A percentile compares a stretch with the other conserved stretches of the same genome.
Evolutionary conservation across 345 rosid genomes (phyloP).

Genomic region (Lumnitzera racemosa): DNA sequence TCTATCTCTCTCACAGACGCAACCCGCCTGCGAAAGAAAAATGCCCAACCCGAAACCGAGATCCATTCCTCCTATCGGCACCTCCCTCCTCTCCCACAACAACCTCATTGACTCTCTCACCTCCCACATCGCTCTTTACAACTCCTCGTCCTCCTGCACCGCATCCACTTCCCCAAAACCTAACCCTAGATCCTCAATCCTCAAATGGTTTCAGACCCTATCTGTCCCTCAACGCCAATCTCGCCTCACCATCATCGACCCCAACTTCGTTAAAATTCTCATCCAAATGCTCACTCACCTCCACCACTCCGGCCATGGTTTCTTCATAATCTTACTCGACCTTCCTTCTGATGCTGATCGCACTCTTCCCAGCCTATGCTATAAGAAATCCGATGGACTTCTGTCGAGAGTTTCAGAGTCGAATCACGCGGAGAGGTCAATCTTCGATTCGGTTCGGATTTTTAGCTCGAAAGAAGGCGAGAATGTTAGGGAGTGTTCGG

Average conservation of each 20-base stretch:
- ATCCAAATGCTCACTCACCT: conserved; percentile 68
- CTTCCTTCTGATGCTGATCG: conserved; percentile 47
- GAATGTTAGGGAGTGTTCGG: conserved; percentile 36
- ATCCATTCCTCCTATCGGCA: conserved; percentile 5
- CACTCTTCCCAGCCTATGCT: conserved; percentile 69
- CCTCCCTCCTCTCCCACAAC: conserved; percentile 41
- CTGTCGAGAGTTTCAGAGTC: conserved; percentile 61
- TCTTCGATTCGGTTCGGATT: conserved; percentile 55
- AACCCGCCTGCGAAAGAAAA: background rate
- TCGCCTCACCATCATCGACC: conserved; percentile 60
- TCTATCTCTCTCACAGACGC: too few species aligned
- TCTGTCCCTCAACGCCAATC: conserved; percentile 68
- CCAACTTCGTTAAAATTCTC: conserved; percentile 47
- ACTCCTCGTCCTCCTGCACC: conserved; percentile 32
- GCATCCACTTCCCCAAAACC: conserved; percentile 21
- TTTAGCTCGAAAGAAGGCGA: conserved; percentile 70
- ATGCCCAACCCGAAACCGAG: conserved; percentile 28
- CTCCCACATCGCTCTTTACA: conserved; percentile 82
- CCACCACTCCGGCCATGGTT: conserved; percentile 51
- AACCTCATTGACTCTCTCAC: conserved; percentile 74
- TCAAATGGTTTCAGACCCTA: conserved; percentile 85
- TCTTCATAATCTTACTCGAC: conserved; percentile 84
- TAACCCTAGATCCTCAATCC: conserved; percentile 54
- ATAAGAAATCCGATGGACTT: conserved; percentile 64
- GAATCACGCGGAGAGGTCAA: conserved; percentile 30